phyloP scores from a whole-genome alignment of 2,329 filamentous ascomycete genomes.

The Pseudogymnoascus sp. region DNA sequence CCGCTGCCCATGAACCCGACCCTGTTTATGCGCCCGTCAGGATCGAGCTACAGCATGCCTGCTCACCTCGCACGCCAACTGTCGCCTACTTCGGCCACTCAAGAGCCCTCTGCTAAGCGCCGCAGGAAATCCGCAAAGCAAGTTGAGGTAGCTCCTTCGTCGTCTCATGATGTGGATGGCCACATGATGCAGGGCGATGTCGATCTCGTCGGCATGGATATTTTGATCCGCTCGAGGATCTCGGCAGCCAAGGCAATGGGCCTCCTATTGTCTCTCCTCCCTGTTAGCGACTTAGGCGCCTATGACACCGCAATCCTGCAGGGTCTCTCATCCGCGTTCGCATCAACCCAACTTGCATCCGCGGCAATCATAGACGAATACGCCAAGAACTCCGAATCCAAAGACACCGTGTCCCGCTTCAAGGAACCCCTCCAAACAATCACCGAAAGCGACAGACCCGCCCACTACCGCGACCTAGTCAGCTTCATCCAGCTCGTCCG shows the following conservation, averaged over 20 bases:
- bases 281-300: slow-evolving; percentile 50
- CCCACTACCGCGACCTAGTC: slow-evolving; percentile 81
- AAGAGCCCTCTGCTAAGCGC: slow-evolving; percentile 62
- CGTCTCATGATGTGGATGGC: slow-evolving; percentile 92
- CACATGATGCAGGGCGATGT: slow-evolving; percentile 97
- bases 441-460: slow-evolving; percentile 72
- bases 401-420: slow-evolving; percentile 50
- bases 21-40: slow-evolving; percentile 89
- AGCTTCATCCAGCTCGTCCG: slow-evolving; percentile 84
- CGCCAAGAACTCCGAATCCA: slow-evolving; percentile 50
- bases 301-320: slow-evolving; percentile 60
- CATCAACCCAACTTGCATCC: slow-evolving; percentile 78
- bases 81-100: slow-evolving; percentile 40
- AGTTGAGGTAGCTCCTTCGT: slow-evolving; percentile 56
- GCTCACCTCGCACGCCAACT: slow-evolving; percentile 34
- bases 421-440: slow-evolving; percentile 61
- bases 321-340: slow-evolving; percentile 63
- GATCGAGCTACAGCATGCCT: slow-evolving; percentile 63
- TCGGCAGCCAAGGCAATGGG: slow-evolving; percentile 81
- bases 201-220: slow-evolving; percentile 84
- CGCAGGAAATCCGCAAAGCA: slow-evolving; percentile 78
- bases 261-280: slow-evolving; percentile 69
- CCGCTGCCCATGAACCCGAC: slow-evolving; percentile 86
- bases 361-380: slow-evolving; percentile 85
- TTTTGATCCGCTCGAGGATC: slow-evolving; percentile 82